phyloP scores from a whole-genome alignment of 2,329 filamentous ascomycete species.

The Metarhizium album region DNA sequence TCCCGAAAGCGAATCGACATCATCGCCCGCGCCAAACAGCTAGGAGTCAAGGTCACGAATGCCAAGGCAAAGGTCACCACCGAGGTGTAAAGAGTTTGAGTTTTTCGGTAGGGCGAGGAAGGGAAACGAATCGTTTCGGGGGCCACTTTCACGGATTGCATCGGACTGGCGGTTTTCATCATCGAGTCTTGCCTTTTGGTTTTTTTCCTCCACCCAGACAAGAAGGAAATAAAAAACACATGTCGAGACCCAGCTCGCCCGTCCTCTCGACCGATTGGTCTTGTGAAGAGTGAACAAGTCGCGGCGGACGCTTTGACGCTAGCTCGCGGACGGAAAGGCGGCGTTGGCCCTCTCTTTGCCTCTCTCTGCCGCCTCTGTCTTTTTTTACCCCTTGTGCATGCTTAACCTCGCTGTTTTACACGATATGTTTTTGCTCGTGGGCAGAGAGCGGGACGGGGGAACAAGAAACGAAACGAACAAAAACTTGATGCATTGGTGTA shows the following conservation, averaged over 20 bases:
- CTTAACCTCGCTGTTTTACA: no score
- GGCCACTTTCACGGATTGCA: constrained; percentile 7
- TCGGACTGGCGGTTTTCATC: constrained; percentile 5
- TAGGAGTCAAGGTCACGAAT: constrained; percentile 99
- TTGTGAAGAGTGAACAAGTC: background rate
- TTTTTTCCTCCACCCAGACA: no score
- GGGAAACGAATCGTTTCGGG: constrained; percentile 4
- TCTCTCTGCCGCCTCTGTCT: no score
- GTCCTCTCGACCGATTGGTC: background rate
- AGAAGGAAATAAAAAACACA: background rate
- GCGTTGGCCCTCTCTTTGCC: background rate
- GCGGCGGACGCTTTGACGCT: background rate
- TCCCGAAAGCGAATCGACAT: constrained; percentile 99
- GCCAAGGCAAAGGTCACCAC: constrained; percentile 97
- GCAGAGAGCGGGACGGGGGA: no score
- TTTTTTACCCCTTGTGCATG: no score
- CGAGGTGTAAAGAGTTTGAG: constrained; percentile 62
- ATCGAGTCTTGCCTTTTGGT: constrained; percentile 2
- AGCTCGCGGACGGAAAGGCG: background rate
- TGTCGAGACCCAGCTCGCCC: background rate
- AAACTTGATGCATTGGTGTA: no score
- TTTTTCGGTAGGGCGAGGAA: background rate
- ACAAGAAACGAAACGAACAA: no score
- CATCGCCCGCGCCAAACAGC: constrained; percentile 90
- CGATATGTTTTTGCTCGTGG: no score